These are phyloP conservation scores for Globisporangium middletonii DNA, from an alignment of 352 stramenopile species.

Conservation along the genomic window DNA sequence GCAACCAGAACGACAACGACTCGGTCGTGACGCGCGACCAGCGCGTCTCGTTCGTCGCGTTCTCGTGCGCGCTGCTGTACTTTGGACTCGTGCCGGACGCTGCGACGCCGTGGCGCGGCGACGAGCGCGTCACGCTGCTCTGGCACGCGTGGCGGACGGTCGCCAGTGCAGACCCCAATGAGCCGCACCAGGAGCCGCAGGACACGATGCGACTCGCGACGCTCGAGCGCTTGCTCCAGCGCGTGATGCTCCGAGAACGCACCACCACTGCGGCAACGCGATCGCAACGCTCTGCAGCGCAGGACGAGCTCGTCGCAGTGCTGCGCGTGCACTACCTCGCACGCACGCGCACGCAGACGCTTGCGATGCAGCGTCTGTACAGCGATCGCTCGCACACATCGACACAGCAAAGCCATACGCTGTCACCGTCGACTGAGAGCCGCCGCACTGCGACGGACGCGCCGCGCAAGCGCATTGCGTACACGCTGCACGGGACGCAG, in stretches of 20 bases:
- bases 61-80: constrained; percentile 50
- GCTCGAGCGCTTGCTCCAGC: constrained; percentile 19
- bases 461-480: constrained; percentile 2
- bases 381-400: too few relatives aligned
- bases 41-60: constrained; percentile 35
- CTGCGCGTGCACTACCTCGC: constrained; percentile 11
- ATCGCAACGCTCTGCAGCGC: neutral
- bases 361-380: constrained; percentile 5
- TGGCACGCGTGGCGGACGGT: constrained; percentile 47
- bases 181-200: constrained; percentile 4
- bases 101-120: constrained; percentile 27
- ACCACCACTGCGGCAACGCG: neutral
- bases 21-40: neutral
- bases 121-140: constrained; percentile 30
- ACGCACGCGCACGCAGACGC: constrained; percentile 1
- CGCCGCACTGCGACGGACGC: too few relatives aligned
- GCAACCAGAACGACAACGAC: neutral
- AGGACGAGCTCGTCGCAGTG: constrained; percentile 4
- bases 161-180: constrained; percentile 13
- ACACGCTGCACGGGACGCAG: constrained; percentile 32
- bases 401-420: too few relatives aligned
- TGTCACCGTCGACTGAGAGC: too few relatives aligned
- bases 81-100: constrained; percentile 45
- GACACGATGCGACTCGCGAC: constrained; percentile 4
- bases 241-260: constrained; percentile 15